A percentile compares a stretch with the other conserved stretches of the same genome.
These are phyloP conservation scores for Misopates orontium DNA, from an alignment of 257 asterid species.

Conservation along the genomic window DNA sequence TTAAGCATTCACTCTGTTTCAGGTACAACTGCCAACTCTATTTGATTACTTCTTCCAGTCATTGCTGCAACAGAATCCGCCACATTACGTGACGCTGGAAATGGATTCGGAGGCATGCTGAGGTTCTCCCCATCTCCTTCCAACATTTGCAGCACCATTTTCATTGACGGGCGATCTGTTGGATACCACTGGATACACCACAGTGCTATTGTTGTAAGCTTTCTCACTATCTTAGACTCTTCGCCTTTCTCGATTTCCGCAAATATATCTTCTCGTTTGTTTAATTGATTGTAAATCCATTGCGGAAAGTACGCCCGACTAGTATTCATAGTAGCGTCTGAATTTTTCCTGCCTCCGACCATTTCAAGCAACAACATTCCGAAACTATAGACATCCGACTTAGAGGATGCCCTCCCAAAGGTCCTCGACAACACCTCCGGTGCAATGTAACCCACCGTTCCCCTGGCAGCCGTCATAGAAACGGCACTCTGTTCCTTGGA, in stretches of 20 bases:
- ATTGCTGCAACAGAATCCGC: neutral
- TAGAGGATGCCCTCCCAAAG: neutral
- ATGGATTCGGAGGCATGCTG: conserved; percentile 34
- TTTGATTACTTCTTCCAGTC: no score
- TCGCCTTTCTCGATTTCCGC: conserved; percentile 19
- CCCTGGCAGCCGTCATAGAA: no score
- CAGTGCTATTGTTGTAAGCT: conserved; percentile 30
- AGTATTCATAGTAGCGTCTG: no score
- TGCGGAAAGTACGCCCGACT: no score
- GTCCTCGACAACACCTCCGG: conserved; percentile 2
- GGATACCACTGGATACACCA: conserved; percentile 49
- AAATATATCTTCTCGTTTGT: conserved; percentile 27
- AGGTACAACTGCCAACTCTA: conserved; percentile 12
- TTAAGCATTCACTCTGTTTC: neutral
- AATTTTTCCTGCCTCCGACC: no score
- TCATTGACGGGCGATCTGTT: conserved; percentile 33
- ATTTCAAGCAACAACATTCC: conserved; percentile 43
- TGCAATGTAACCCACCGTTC: no score
- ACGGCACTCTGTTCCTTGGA: no score
- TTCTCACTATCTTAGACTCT: no score
- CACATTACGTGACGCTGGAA: conserved; percentile 2
- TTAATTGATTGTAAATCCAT: conserved; percentile 40
- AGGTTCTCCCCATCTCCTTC: conserved; percentile 28
- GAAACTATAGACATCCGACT: neutral
- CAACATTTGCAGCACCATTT: conserved; percentile 37